phyloP scores from a whole-genome alignment of 2,329 filamentous ascomycete species.

The Colletotrichum neosansevieriae region DNA sequence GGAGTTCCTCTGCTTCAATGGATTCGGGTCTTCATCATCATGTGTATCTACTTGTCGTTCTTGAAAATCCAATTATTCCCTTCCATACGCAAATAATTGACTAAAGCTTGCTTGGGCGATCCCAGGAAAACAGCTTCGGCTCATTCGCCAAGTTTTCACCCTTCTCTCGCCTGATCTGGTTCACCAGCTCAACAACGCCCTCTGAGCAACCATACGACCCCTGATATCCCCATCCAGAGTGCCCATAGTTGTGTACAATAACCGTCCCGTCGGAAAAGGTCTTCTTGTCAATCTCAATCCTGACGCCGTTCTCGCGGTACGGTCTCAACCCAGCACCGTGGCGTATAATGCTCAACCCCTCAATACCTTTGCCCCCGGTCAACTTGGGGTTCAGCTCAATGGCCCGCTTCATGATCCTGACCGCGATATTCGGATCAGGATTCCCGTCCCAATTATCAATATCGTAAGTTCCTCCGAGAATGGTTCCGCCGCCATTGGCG shows the following conservation, averaged over 20 bases:
- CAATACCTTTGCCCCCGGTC: constrained; percentile 74
- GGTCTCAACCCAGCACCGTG: constrained; percentile 88
- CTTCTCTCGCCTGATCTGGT: constrained; percentile 62
- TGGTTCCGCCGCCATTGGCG: constrained; percentile 82
- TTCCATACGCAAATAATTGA: not conserved
- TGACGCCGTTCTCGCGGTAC: constrained; percentile 77
- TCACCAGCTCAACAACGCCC: constrained; percentile 74
- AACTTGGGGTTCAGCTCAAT: constrained; percentile 74
- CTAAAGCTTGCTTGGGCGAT: constrained; percentile 31
- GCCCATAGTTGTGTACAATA: constrained; percentile 86
- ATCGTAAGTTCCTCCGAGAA: constrained; percentile 89
- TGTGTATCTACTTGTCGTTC: too few species aligned
- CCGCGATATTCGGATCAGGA: constrained; percentile 82
- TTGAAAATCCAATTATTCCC: not conserved
- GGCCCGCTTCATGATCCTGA: constrained; percentile 85
- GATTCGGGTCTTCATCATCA: not conserved
- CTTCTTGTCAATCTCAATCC: constrained; percentile 79
- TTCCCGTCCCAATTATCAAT: constrained; percentile 83
- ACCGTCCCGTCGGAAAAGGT: constrained; percentile 63
- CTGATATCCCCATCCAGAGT: constrained; percentile 82
- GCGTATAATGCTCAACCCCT: constrained; percentile 79
- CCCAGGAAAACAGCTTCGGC: constrained; percentile 48
- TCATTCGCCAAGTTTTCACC: constrained; percentile 46
- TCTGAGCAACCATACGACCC: constrained; percentile 78
- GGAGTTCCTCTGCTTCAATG: not conserved